phyloP scores from a whole-genome alignment of 176 grass and related monocot species.

The Hyparrhenia diplandra region DNA sequence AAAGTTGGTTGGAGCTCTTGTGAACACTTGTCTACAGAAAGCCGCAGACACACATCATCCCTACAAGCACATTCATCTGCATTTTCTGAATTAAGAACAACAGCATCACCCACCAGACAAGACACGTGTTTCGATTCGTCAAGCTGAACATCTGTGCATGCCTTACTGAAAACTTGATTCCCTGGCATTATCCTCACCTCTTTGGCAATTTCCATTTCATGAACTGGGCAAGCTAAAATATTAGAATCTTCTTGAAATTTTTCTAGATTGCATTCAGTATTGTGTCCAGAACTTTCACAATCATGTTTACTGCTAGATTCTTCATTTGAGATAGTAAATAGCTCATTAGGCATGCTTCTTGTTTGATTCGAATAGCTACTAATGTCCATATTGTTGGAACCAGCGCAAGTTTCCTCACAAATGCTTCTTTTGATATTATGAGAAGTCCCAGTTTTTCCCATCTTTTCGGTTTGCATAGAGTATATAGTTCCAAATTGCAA shows the following conservation, averaged over 20 bases:
- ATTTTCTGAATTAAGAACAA: conserved; percentile 19
- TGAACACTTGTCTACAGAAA: conserved; percentile 12
- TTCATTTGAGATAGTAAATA: conserved; percentile 26
- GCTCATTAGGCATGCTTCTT: conserved; percentile 22
- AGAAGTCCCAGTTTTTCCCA: background rate
- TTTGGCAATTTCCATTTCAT: conserved; percentile 30
- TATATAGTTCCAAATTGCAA: conserved; percentile 20
- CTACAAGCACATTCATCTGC: conserved; percentile 29
- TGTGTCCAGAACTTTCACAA: conserved; percentile 29
- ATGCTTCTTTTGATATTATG: conserved; percentile 9
- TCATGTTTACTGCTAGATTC: background rate
- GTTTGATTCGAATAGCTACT: conserved; percentile 13
- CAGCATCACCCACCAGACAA: conserved; percentile 16
- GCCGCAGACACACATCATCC: conserved; percentile 23
- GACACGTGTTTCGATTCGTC: conserved; percentile 19
- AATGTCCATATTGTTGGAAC: background rate
- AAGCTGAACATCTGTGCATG: conserved; percentile 33
- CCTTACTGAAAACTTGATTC: conserved; percentile 34
- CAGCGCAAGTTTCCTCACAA: conserved; percentile 2
- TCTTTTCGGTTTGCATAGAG: conserved; percentile 17
- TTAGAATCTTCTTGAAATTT: conserved; percentile 3
- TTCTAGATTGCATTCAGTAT: conserved; percentile 23
- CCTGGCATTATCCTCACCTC: conserved; percentile 31
- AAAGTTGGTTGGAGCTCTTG: conserved; percentile 23
- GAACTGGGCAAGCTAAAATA: conserved; percentile 25